Evolutionary conservation across 2,329 filamentous ascomycete genomes (phyloP).

Genomic region (Davidsoniella eucalypti): DNA sequence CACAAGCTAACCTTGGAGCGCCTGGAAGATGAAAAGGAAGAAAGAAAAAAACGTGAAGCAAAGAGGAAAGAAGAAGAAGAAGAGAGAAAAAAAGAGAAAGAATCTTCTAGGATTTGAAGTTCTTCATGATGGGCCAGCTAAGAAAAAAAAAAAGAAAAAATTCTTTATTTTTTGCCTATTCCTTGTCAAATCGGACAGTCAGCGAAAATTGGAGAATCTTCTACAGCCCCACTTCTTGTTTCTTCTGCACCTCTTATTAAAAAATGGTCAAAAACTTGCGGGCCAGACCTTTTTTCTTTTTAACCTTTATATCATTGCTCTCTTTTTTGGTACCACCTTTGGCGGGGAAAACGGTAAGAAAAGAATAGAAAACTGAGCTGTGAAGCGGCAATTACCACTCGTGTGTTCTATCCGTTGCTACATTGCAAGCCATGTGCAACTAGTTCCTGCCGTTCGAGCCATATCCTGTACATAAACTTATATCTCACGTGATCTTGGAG

Average conservation of each 20-base stretch:
- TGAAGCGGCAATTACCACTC: too few species aligned
- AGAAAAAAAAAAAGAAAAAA: constrained; percentile 6
- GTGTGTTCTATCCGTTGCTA: too few species aligned
- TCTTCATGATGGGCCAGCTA: background rate
- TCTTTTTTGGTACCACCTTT: too few species aligned
- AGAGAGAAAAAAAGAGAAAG: constrained; percentile 7
- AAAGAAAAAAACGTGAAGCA: constrained; percentile 13
- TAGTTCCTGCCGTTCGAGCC: too few species aligned
- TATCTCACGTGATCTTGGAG: too few species aligned
- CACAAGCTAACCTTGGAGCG: constrained; percentile 11
- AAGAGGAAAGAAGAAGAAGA: constrained; percentile 12
- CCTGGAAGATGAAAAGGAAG: constrained; percentile 14
- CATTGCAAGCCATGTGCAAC: too few species aligned
- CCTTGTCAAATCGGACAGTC: background rate
- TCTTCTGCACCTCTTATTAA: background rate
- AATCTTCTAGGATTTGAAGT: constrained; percentile 4
- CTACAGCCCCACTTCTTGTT: constrained; percentile 9
- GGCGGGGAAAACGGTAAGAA: too few species aligned
- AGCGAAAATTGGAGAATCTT: constrained; percentile 15
- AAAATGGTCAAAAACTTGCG: background rate
- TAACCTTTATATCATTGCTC: too few species aligned
- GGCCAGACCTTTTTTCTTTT: too few species aligned
- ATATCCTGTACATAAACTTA: too few species aligned
- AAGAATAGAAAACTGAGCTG: too few species aligned
- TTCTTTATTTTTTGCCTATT: background rate